Percentiles rank a stretch among this genome's conserved stretches.
phyloP scores from a whole-genome alignment of 768 basidiomycete species.

The Amanita rubescens region DNA sequence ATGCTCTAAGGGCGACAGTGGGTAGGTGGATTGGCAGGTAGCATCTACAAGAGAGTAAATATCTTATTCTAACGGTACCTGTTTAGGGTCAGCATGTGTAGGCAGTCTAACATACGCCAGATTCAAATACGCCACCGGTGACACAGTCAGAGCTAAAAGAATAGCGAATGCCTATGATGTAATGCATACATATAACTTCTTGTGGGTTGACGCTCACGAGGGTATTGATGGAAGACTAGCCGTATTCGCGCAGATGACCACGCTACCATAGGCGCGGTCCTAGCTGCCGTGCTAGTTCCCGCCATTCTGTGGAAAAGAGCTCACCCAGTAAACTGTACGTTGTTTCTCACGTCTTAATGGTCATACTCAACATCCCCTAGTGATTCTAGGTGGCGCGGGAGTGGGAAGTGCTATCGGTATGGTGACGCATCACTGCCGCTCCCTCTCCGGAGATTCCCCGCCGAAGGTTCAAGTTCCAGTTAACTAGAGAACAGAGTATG shows the following conservation, averaged over 20 bases:
- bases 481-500: not conserved
- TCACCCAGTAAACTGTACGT: constrained; percentile 49
- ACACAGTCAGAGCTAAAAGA: constrained; percentile 40
- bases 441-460: not conserved
- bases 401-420: not conserved
- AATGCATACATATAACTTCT: constrained; percentile 7
- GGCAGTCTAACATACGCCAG: constrained; percentile 57
- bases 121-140: constrained; percentile 45
- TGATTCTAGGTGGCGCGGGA: not conserved
- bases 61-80: not conserved
- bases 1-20: constrained; percentile 65
- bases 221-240: constrained; percentile 33
- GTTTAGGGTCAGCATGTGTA: constrained; percentile 39
- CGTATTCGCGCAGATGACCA: constrained; percentile 65
- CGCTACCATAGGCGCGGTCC: constrained; percentile 62
- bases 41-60: constrained; percentile 10
- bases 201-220: not conserved
- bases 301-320: constrained; percentile 71
- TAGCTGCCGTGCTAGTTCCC: constrained; percentile 57
- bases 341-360: no score
- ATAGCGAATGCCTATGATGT: constrained; percentile 55
- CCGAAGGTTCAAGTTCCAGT: not conserved
- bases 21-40: constrained; percentile 60
- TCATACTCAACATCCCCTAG: not conserved
- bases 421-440: not conserved